These are phyloP conservation scores for Aureobasidium sp. DNA, from an alignment of 2,329 filamentous ascomycete species.

Conservation along the genomic window DNA sequence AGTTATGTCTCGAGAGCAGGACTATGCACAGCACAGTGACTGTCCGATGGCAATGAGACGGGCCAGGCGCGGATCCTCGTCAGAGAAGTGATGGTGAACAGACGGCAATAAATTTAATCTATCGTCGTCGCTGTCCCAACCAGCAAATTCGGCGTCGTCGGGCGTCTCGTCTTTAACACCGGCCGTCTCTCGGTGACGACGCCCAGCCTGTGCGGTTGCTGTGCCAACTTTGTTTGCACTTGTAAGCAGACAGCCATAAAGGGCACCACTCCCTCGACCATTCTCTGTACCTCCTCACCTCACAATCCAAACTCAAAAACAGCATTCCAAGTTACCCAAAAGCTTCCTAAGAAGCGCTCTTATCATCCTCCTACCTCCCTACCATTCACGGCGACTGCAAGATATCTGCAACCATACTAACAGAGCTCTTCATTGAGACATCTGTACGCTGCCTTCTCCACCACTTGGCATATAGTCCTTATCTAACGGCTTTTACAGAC, in stretches of 20 bases:
- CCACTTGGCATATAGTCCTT: constrained; percentile 9
- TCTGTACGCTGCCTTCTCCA: constrained; percentile 15
- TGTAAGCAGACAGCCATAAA: constrained; percentile 12
- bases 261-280: constrained; percentile 4
- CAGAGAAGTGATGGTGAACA: not conserved
- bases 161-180: not conserved
- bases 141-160: constrained; percentile 1
- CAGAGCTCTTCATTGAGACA: constrained; percentile 29
- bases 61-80: not conserved
- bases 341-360: constrained; percentile 18
- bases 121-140: not conserved
- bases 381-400: constrained; percentile 23
- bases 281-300: constrained; percentile 15
- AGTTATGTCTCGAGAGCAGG: not conserved
- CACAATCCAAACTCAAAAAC: constrained; percentile 11
- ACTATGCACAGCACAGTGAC: not conserved
- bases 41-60: not conserved
- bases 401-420: constrained; percentile 28
- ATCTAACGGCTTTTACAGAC: constrained; percentile 18
- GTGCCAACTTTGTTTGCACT: constrained; percentile 10
- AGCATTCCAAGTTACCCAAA: constrained; percentile 10
- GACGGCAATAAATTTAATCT: not conserved
- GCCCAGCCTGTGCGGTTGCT: not conserved
- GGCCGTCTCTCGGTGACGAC: not conserved
- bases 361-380: constrained; percentile 16